Evolutionary conservation across 768 basidiomycete species (phyloP), one percentile per base, ranked within the genome.

Genomic region (Crepidotus variabilis): DNA sequence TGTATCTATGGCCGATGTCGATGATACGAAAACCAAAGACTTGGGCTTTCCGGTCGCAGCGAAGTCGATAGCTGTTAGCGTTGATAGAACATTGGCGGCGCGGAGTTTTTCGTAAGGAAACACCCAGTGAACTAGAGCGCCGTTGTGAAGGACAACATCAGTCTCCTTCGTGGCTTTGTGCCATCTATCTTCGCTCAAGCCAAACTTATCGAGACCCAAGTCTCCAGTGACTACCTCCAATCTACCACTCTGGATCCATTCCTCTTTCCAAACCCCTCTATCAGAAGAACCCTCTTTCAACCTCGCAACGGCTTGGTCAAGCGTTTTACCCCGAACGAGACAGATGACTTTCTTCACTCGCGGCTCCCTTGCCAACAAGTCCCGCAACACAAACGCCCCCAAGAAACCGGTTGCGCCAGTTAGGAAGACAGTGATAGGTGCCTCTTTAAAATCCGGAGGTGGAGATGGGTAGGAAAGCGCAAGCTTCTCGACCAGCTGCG

Each of bases 111-210:
- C 88, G 72, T 99, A 99, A 0, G 94, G 94, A 70, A 97, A 99
- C 2, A 99, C 92, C 97, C 97, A 99, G 67, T 99, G 97, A 13
- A 98, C 96, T 70, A 98, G 71, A n/a, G 97, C 97, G 34, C 97
- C 97, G 61, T 99, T 99, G 68, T 99, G 97, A 47, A 98, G 65
- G 33, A 99, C 77, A 0, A 83, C 86, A 65, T 98, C 94, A 0
- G 86, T 84, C 65, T 94, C 88, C 18, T 72, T 65, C 1, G 87
- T 78, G 11, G 98, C 63, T 13, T 80, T 73, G 16, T 74, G 67
- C 96, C 96, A 98, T 0, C 72, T 73, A 1, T 71, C 73, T 13
- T 79, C 68, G 23, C 76, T 75, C 53, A 97, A 72, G 1, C 95
- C 97, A 61, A 98, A 93, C 20, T 73, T 70, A 20, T 85, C 84